These are phyloP conservation scores for Aspergillus sp. DNA, from an alignment of 2,329 filamentous ascomycete genomes.

Conservation along the genomic window DNA sequence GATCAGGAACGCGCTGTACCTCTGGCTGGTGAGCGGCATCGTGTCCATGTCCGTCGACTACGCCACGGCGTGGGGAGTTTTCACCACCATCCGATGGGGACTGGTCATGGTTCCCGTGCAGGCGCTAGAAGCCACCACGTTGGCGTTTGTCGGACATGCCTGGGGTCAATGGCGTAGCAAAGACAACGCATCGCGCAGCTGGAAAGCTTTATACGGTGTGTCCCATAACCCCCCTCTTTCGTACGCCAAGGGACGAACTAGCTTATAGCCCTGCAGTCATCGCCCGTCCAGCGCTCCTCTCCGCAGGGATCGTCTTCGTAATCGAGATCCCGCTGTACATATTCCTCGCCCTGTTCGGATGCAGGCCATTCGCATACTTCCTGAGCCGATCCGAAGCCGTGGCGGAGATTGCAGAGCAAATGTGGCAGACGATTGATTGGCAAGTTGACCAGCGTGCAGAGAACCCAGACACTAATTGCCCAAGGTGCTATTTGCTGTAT, in stretches of 20 bases:
- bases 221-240: no score
- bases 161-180: conserved; percentile 45
- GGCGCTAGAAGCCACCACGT: conserved; percentile 54
- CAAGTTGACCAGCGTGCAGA: no score
- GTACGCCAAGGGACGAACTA: neutral
- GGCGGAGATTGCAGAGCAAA: conserved; percentile 51
- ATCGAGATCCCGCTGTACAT: conserved; percentile 55
- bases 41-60: conserved; percentile 55
- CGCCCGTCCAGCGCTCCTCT: conserved; percentile 44
- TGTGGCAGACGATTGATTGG: conserved; percentile 44
- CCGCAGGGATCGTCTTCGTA: conserved; percentile 32
- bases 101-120: conserved; percentile 65
- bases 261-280: conserved; percentile 38
- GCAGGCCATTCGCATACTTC: conserved; percentile 52
- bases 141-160: conserved; percentile 57
- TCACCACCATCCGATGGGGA: conserved; percentile 66
- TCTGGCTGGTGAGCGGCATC: conserved; percentile 60
- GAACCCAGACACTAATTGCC: no score
- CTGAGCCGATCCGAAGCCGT: conserved; percentile 51
- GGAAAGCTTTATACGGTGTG: conserved; percentile 11
- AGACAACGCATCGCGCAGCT: conserved; percentile 1
- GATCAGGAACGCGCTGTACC: conserved; percentile 58
- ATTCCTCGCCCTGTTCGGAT: conserved; percentile 52
- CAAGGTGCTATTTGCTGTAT: conserved; percentile 60
- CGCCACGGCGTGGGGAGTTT: conserved; percentile 63